These are phyloP conservation scores for Curvularia hawaiiensis DNA, from an alignment of 2,329 filamentous ascomycete genomes.

Conservation along the genomic window DNA sequence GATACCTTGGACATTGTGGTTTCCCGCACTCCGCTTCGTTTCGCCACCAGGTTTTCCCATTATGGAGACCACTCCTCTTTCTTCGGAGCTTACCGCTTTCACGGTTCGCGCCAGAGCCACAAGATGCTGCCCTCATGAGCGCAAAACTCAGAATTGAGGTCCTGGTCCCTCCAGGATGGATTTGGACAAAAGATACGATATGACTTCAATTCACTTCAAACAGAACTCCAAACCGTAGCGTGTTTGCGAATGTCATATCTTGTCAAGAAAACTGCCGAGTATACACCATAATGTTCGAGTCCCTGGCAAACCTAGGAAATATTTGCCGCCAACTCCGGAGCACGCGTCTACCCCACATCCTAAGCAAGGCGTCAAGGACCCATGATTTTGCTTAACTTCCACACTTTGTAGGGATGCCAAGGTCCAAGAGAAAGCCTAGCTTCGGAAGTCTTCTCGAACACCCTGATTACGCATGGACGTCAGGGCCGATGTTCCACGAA, in stretches of 20 bases:
- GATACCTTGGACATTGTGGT: conserved; percentile 18
- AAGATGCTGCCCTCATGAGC: background rate
- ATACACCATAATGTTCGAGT: conserved; percentile 2
- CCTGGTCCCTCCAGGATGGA: background rate
- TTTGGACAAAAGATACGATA: background rate
- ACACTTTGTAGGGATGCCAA: conserved; percentile 18
- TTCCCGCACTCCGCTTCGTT: conserved; percentile 24
- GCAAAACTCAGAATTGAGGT: background rate
- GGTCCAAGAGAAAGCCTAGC: conserved; percentile 20
- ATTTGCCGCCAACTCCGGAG: conserved; percentile 22
- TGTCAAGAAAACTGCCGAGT: background rate
- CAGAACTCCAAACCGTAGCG: background rate
- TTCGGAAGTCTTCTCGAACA: conserved; percentile 37
- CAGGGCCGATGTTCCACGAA: conserved; percentile 37
- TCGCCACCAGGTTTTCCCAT: conserved; percentile 13
- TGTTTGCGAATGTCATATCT: background rate
- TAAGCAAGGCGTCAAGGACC: conserved; percentile 19
- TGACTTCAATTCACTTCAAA: background rate
- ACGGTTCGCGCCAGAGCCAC: conserved; percentile 5
- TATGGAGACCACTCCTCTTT: conserved; percentile 7
- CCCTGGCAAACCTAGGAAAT: conserved; percentile 10
- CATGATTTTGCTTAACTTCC: conserved; percentile 25
- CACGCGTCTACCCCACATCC: conserved; percentile 24
- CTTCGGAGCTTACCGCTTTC: conserved; percentile 6
- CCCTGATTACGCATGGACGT: conserved; percentile 23